Conservation (phyloP, 768 basidiomycete genomes). For the Arthromyces matolae region DNA sequence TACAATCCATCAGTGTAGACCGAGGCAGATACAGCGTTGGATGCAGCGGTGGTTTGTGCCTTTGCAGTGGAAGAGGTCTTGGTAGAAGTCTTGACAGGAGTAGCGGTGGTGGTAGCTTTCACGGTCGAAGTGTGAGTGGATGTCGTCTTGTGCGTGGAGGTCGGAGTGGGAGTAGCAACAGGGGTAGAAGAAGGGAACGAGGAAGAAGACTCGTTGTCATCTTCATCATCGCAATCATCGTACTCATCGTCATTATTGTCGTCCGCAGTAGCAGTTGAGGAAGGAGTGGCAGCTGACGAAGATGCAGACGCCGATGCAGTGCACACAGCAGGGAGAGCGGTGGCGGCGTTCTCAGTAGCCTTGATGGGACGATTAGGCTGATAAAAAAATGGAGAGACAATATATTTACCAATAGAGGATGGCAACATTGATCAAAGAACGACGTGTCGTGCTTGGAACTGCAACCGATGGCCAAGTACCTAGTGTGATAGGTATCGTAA, state of each 20-base stretch:
- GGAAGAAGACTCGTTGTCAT: constrained; percentile 20
- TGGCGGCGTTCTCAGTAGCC: constrained; percentile 47
- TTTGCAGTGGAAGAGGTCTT: constrained; percentile 10
- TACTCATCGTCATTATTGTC: constrained; percentile 31
- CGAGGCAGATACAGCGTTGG: constrained; percentile 9
- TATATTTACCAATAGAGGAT: constrained; percentile 55
- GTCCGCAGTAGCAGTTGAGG: constrained; percentile 28
- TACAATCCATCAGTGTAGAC: constrained; percentile 45
- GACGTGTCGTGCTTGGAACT: constrained; percentile 41
- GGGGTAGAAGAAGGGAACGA: constrained; percentile 12
- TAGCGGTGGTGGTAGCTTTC: constrained; percentile 15
- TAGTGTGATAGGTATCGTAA: constrained; percentile 54
- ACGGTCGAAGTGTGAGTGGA: constrained; percentile 13
- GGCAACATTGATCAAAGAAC: constrained; percentile 72
- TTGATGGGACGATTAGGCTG: constrained; percentile 17
- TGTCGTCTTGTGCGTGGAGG: constrained; percentile 11
- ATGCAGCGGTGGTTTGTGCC: constrained; percentile 11
- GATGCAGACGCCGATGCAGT: constrained; percentile 30
- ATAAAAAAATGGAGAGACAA: background rate
- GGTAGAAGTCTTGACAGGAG: constrained; percentile 20
- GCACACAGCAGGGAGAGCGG: constrained; percentile 50
- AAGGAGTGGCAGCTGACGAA: constrained; percentile 22
- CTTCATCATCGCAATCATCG: constrained; percentile 21
- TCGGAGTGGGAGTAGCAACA: constrained; percentile 13
- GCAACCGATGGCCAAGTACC: constrained; percentile 59